A percentile compares a stretch with the other conserved stretches of the same genome.
Evolutionary conservation across 805 yeast genomes (phyloP).

Genomic region (Komagataella populi): DNA sequence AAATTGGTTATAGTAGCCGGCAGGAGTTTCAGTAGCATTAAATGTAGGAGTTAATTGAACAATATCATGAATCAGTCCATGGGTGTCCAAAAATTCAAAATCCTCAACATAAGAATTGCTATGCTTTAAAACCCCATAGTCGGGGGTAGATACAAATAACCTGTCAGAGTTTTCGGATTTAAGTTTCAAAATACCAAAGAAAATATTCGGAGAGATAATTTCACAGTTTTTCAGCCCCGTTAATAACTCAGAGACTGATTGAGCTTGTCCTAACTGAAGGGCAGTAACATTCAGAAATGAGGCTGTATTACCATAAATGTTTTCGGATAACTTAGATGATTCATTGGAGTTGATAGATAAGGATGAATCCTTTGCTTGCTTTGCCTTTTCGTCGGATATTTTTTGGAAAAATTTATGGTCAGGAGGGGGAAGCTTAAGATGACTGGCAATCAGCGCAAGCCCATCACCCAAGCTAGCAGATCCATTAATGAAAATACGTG

Average conservation of each 20-base stretch:
- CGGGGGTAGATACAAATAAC: constrained; percentile 68
- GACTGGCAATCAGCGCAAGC: constrained; percentile 19
- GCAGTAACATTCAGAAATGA: constrained; percentile 9
- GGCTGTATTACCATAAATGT: not conserved
- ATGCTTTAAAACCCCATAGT: constrained; percentile 71
- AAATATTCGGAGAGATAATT: constrained; percentile 78
- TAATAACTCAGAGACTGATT: constrained; percentile 38
- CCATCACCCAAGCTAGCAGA: constrained; percentile 17
- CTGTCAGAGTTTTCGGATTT: constrained; percentile 19
- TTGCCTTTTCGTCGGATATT: constrained; percentile 18
- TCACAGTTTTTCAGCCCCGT: constrained; percentile 44
- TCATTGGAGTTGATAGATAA: not conserved
- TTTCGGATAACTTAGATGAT: not conserved
- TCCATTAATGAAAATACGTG: constrained; percentile 56
- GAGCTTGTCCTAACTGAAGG: constrained; percentile 33
- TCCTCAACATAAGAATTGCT: constrained; percentile 65
- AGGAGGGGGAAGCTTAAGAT: constrained; percentile 32
- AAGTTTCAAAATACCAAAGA: constrained; percentile 43
- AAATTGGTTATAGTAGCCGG: constrained; percentile 73
- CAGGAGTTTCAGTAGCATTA: constrained; percentile 61
- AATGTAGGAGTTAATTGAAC: constrained; percentile 57
- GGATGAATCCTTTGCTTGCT: constrained; percentile 16
- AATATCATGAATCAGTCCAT: constrained; percentile 54
- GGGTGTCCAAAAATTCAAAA: constrained; percentile 55
- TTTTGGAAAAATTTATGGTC: constrained; percentile 16